phyloP scores from a whole-genome alignment of 345 rosid species.

The Murraya paniculata region DNA sequence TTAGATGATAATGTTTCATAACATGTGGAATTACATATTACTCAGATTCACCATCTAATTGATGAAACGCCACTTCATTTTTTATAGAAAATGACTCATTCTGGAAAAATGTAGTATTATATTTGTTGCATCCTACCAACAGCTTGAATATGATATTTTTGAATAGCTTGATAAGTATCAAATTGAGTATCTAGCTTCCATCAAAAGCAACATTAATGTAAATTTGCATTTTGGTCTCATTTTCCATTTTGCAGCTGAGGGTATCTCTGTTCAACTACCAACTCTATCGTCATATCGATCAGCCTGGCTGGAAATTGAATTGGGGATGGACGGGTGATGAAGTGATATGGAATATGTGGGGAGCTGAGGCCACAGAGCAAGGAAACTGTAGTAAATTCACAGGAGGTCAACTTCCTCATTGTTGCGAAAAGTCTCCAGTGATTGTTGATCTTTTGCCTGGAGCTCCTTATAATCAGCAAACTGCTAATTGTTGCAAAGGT shows the following conservation, averaged over 20 bases:
- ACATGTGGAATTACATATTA: too few species aligned
- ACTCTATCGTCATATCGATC: conserved; percentile 64
- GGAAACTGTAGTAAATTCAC: conserved; percentile 68
- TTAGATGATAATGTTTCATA: too few species aligned
- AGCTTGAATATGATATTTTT: too few species aligned
- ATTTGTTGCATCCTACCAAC: too few species aligned
- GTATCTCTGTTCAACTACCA: conserved; percentile 64
- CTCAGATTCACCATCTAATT: too few species aligned
- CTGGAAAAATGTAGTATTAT: too few species aligned
- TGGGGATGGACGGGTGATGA: conserved; percentile 64
- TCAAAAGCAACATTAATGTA: background rate
- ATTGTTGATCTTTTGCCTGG: conserved; percentile 80
- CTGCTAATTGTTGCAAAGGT: conserved; percentile 71
- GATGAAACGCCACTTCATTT: too few species aligned
- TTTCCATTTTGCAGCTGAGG: conserved; percentile 36
- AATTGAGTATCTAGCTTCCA: background rate
- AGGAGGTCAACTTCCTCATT: conserved; percentile 52
- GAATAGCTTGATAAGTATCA: background rate
- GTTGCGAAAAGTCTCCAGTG: conserved; percentile 57
- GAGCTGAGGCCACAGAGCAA: conserved; percentile 86
- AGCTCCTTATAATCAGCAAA: conserved; percentile 47
- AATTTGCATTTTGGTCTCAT: background rate
- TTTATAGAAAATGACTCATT: too few species aligned
- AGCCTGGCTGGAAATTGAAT: conserved; percentile 78
- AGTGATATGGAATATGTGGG: conserved; percentile 72